Evolutionary conservation across 2,329 filamentous ascomycete species (phyloP).

Genomic region (Neospermospora avenae): DNA sequence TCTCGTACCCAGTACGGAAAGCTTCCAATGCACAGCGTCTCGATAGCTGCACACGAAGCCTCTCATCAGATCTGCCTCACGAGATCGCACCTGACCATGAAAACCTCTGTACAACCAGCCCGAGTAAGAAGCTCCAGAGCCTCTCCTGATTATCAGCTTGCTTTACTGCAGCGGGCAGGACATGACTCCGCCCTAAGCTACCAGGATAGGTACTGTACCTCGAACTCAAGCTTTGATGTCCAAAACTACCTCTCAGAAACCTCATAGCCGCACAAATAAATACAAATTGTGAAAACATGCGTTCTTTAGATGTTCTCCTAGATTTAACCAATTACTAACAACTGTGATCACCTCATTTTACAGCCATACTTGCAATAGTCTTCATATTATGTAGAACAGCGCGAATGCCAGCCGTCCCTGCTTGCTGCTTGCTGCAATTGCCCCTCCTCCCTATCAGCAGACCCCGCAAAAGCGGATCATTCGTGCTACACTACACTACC

Average conservation of each 20-base stretch:
- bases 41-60: too few species aligned
- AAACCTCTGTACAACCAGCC: neutral
- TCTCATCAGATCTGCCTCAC: too few species aligned
- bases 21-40: too few species aligned
- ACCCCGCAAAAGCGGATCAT: conserved; percentile 10
- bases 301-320: neutral
- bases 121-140: neutral
- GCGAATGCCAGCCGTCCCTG: neutral
- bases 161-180: neutral
- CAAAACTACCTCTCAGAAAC: neutral
- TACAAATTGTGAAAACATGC: neutral
- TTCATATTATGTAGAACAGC: neutral
- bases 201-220: neutral
- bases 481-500: neutral
- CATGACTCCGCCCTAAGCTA: neutral
- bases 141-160: neutral
- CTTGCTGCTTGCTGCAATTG: neutral
- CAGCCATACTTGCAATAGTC: neutral
- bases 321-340: neutral
- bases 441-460: conserved; percentile 5
- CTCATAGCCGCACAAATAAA: neutral
- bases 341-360: neutral
- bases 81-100: too few species aligned
- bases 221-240: neutral
- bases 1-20: too few species aligned